Base-by-base conservation (phyloP, 1,284 basidiomycete genomes). In the Uromyces viciae-fabae region DNA sequence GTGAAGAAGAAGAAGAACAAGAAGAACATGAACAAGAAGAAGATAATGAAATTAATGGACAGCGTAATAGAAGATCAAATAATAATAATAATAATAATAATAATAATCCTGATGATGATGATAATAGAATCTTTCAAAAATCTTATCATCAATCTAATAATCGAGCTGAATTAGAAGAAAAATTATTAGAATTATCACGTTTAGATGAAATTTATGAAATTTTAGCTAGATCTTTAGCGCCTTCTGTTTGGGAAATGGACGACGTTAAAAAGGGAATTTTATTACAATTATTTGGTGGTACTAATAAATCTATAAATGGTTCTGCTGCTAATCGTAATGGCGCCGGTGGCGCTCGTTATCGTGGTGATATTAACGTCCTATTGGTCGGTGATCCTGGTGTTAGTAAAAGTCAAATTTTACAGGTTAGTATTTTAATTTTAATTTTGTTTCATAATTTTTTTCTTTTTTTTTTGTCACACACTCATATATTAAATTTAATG, bases 251-350 rank as follows among this genome's bases (percentile, higher is more conserved):
- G 91, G 94, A 95, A 86, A 92, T 98, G 93, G 95, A 99, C 56
- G 96, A 99, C 85, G 94, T 99, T 82, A 99, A 99, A 88, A 98
- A 98, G 88, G 96, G 97, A 0, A 96, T 99, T 79, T 86, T 99
- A 71, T 87, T 99, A 40, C 96, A 98, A 87, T 87, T 99, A 36
- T 98, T 99, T 86, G 97, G 96, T 7, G 96, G 96, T 0, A 98
- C 96, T 69, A 98, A 98, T 87, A 99, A 99, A 89, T 93, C 89
- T 83, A 94, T 99, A 83, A 90, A 93, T 0, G 89, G 91, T 74
- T 96, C 95, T 76, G 96, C 96, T 19, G 69, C 69, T 31, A 72
- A 28, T 46, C 69, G 69, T 22, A 72, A 72, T 54, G 96, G 96
- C 14, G 94, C 92, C 0, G 95, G 95, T 17, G 97, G 97, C 0